Evolutionary conservation across 176 grass and related monocot species (phyloP), one percentile per base, ranked within the genome.

Genomic region (Hordeum vulgare): DNA sequence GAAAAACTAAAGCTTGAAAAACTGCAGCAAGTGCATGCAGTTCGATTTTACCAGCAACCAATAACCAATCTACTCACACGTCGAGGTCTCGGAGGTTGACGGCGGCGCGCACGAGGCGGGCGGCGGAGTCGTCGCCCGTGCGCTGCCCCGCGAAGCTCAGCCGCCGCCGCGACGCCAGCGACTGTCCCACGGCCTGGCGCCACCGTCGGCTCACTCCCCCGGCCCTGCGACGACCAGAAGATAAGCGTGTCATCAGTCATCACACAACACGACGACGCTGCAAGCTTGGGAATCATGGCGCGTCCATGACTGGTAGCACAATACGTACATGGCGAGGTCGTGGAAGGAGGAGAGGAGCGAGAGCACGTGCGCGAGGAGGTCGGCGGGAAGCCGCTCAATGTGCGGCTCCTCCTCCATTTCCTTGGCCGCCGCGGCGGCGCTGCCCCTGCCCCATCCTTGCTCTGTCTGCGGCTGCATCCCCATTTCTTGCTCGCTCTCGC

Each of bases 51-150:
- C 7, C 21, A n/a, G 5, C 24, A 40, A 40, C 17, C 7, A 18
- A 2, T 64, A 3, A 20, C n/a, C 45, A 61, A 71, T 87, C 81
- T 85, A 98, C 96, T 56, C 53, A 56, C 53, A 95, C 90, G 61
- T 98, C 89, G 63, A 98, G 91, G 85, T 98, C 96, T 49, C 86
- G 85, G 85, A 98, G 85, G 63, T 93, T 95, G 81, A 91, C 63
- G 75, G 96, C 85, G 76, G 84, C 89, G 36, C 83, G 76, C 24
- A 98, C 83, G 71, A 98, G 63, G 58, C 96, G 89, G 69, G 91
- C 93, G 18, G 87, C 81, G 65, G 91, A 91, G 20, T 90, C 89
- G 68, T 98, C 91, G 84, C 90, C 89, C 33, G 89, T 94, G 80
- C 83, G 83, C 89, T 93, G 91, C 75, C 93, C 96, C 17, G 93